Conservation (phyloP, 1,284 basidiomycete genomes). For the Rhodotorula sp. region DNA sequence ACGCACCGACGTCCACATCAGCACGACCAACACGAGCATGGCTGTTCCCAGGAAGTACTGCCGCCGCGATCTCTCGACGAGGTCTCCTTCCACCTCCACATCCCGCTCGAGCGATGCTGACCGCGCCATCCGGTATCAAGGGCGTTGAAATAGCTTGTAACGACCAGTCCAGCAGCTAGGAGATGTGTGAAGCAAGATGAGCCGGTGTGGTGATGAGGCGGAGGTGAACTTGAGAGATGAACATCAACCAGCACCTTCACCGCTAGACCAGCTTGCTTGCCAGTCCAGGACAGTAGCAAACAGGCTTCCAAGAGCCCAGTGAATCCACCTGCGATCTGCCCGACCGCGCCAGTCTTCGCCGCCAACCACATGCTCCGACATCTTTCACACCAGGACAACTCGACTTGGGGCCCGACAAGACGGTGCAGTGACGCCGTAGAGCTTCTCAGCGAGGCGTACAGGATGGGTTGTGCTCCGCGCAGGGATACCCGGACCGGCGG, state of each 20-base stretch:
- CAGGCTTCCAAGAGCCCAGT: neutral
- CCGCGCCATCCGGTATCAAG: neutral
- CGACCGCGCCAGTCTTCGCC: neutral
- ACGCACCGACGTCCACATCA: slow-evolving; percentile 67
- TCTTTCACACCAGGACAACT: no score
- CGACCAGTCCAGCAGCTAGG: no score
- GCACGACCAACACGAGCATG: slow-evolving; percentile 71
- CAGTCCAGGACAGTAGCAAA: neutral
- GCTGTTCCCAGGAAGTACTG: slow-evolving; percentile 69
- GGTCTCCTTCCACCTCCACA: neutral
- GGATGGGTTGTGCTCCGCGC: no score
- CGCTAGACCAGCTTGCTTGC: no score
- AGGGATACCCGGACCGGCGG: no score
- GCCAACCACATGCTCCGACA: no score
- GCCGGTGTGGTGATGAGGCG: no score
- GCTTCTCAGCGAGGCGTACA: no score
- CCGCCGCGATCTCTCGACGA: slow-evolving; percentile 39
- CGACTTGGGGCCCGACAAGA: neutral
- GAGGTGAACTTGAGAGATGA: no score
- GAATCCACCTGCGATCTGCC: neutral
- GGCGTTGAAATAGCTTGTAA: neutral
- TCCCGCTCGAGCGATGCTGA: neutral
- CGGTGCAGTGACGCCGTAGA: no score
- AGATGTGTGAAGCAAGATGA: no score
- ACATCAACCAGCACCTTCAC: neutral